Evolutionary conservation across 441 rosid species (phyloP).

Genomic region (Francoa sonchifolia): DNA sequence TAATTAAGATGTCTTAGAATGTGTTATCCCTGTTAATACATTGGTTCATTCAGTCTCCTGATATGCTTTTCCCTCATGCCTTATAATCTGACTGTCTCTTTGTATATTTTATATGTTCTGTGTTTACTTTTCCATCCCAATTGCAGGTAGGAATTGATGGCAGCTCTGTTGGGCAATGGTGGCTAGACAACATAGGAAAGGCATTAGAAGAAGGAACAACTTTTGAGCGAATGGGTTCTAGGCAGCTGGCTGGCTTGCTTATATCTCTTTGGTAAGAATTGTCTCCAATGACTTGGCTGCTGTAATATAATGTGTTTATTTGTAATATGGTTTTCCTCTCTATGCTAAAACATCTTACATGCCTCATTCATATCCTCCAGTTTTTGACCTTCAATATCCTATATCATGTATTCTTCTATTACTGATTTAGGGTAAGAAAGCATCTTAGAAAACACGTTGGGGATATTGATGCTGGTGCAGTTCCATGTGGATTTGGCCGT

Average conservation of each 20-base stretch:
- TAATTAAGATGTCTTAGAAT: no score
- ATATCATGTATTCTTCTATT: no score
- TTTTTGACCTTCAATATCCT: no score
- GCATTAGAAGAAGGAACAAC: slow-evolving; percentile 61
- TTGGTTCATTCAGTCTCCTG: no score
- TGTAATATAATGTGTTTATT: no score
- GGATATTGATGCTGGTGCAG: slow-evolving; percentile 89
- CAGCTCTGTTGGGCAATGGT: slow-evolving; percentile 84
- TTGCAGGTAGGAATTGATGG: slow-evolving; percentile 98
- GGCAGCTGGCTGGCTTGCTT: slow-evolving; percentile 90
- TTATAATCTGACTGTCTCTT: background rate
- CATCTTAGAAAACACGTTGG: slow-evolving; percentile 75
- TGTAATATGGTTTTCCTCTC: no score
- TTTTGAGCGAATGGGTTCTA: slow-evolving; percentile 93
- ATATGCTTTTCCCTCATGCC: no score
- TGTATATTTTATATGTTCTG: slow-evolving; percentile 3
- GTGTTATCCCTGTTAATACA: no score
- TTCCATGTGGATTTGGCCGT: slow-evolving; percentile 91
- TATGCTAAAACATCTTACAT: no score
- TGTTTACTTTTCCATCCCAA: slow-evolving; percentile 12
- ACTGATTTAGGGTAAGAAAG: slow-evolving; percentile 70
- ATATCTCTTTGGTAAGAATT: slow-evolving; percentile 73
- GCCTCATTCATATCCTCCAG: no score
- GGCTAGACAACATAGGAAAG: slow-evolving; percentile 84
- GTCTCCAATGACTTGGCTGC: no score